phyloP scores from a whole-genome alignment of 192 early-diverging fungal species.

The Umbelopsis sp. region DNA sequence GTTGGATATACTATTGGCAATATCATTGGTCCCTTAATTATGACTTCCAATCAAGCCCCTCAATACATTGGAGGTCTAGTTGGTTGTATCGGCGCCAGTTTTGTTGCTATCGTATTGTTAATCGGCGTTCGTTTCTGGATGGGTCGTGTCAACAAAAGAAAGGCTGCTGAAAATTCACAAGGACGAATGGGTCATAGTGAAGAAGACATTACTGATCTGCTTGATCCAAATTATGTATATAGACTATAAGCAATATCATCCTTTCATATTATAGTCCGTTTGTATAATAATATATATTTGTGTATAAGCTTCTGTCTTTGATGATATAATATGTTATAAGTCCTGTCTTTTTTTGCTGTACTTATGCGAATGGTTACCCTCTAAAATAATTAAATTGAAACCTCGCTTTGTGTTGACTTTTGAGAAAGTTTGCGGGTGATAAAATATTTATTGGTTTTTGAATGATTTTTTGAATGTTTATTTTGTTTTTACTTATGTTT shows the following conservation, averaged over 20 bases:
- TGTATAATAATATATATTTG: too few species aligned
- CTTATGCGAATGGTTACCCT: too few species aligned
- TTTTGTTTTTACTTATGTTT: too few species aligned
- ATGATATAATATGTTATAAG: too few species aligned
- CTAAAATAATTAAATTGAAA: too few species aligned
- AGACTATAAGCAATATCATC: not conserved
- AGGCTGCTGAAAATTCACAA: not conserved
- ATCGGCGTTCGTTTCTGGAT: conserved; percentile 11
- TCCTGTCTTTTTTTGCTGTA: too few species aligned
- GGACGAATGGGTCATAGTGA: too few species aligned
- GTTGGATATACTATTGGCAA: conserved; percentile 29
- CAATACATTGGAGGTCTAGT: conserved; percentile 28
- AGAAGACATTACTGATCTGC: not conserved
- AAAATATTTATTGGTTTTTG: too few species aligned
- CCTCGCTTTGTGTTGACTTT: too few species aligned
- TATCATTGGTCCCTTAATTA: conserved; percentile 28
- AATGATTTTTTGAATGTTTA: too few species aligned
- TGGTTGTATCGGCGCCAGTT: conserved; percentile 22
- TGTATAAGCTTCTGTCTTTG: too few species aligned
- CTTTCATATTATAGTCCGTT: not conserved
- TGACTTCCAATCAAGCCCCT: conserved; percentile 19
- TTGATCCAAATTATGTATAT: conserved; percentile 19
- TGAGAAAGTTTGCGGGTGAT: too few species aligned
- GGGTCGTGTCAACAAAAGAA: conserved; percentile 16
- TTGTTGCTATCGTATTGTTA: conserved; percentile 7